Conservation (phyloP, 1,284 basidiomycete species). For the Papiliotrema flavescens region DNA sequence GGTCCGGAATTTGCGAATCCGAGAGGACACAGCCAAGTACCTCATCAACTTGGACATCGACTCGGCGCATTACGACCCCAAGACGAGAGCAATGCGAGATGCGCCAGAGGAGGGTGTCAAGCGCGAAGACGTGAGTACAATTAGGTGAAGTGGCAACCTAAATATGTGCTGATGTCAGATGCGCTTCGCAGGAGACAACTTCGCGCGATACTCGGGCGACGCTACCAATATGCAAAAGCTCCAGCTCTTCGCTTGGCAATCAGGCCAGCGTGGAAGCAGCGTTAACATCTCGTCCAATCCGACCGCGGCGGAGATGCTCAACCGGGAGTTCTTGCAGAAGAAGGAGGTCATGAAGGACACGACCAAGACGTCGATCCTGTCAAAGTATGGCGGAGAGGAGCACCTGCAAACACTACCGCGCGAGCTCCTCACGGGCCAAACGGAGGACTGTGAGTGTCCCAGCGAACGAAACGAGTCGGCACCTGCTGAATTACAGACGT, state of each 20-base stretch:
- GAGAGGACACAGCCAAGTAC: conserved; percentile 99
- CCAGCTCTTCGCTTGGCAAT: conserved; percentile 97
- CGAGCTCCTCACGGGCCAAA: conserved; percentile 88
- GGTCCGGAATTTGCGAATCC: conserved; percentile 94
- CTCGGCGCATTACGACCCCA: conserved; percentile 98
- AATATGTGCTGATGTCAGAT: conserved; percentile 55
- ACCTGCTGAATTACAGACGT: conserved; percentile 56
- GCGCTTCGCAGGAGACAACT: conserved; percentile 94
- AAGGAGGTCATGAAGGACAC: conserved; percentile 86
- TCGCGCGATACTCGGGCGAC: conserved; percentile 83
- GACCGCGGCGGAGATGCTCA: conserved; percentile 87
- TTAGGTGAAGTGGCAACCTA: conserved; percentile 1
- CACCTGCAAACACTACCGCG: conserved; percentile 75
- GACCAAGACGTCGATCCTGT: conserved; percentile 79
- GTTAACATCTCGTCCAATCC: conserved; percentile 95
- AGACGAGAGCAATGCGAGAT: conserved; percentile 99
- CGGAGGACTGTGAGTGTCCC: conserved; percentile 67
- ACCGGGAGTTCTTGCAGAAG: conserved; percentile 85
- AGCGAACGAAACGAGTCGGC: not conserved
- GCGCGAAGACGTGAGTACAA: conserved; percentile 71
- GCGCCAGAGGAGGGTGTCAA: conserved; percentile 74
- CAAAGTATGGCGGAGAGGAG: conserved; percentile 89
- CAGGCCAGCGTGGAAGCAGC: conserved; percentile 86
- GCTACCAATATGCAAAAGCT: conserved; percentile 85
- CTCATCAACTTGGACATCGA: conserved; percentile 93